Conservation (phyloP, 1,139 yeast species). For the Yamadazyma friedrichii region DNA sequence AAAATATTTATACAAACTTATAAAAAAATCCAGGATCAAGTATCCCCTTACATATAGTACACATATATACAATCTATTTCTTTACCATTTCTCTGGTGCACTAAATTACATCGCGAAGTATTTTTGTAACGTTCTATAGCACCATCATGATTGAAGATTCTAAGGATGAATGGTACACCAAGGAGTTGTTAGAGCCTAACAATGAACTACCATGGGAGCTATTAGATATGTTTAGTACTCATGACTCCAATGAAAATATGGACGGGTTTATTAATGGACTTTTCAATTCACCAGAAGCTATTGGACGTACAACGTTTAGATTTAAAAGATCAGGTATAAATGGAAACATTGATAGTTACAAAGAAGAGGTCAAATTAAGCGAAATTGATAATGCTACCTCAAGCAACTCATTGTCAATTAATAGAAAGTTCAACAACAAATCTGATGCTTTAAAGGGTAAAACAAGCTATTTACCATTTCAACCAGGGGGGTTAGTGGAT, state of each 20-base stretch:
- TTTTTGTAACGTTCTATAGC: neutral
- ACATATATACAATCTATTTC: neutral
- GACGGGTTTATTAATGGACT: slow-evolving; percentile 39
- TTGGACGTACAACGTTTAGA: slow-evolving; percentile 56
- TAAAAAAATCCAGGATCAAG: neutral
- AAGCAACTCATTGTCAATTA: slow-evolving; percentile 69
- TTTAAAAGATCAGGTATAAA: slow-evolving; percentile 72
- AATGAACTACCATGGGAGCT: slow-evolving; percentile 57
- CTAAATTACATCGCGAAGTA: neutral
- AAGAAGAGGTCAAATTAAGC: slow-evolving; percentile 56
- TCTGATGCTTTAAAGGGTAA: slow-evolving; percentile 66
- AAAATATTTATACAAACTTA: neutral
- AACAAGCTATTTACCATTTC: slow-evolving; percentile 79
- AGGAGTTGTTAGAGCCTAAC: slow-evolving; percentile 47
- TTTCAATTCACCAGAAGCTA: slow-evolving; percentile 49
- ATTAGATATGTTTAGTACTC: slow-evolving; percentile 50
- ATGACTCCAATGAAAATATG: slow-evolving; percentile 32
- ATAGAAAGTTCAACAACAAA: slow-evolving; percentile 64
- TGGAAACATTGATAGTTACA: slow-evolving; percentile 63
- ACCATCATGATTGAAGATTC: neutral
- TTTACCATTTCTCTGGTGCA: neutral
- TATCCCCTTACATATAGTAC: neutral
- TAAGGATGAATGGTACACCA: slow-evolving; percentile 11
- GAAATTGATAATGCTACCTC: slow-evolving; percentile 56
- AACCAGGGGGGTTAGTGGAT: slow-evolving; percentile 81